Conservation (phyloP, 2,329 filamentous ascomycete species). For the Penicillium decumbens region DNA sequence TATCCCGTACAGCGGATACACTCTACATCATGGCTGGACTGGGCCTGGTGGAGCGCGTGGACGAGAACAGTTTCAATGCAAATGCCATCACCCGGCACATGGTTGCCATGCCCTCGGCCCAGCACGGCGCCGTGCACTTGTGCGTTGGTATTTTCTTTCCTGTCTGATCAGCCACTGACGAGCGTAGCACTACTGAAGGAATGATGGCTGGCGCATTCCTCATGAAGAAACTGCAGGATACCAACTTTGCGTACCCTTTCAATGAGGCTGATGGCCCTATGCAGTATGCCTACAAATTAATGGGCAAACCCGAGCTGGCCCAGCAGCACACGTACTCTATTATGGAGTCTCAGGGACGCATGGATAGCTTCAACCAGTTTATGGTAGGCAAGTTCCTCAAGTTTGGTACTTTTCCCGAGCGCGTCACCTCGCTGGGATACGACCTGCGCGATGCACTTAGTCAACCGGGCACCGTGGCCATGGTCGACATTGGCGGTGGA, state of each 20-base stretch:
- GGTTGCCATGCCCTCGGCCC: constrained; percentile 32
- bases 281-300: constrained; percentile 33
- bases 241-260: constrained; percentile 36
- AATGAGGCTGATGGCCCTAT: constrained; percentile 31
- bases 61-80: constrained; percentile 29
- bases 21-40: constrained; percentile 37
- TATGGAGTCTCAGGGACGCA: constrained; percentile 35
- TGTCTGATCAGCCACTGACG: background rate
- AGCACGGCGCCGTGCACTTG: constrained; percentile 39
- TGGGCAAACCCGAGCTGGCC: constrained; percentile 29
- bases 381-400: constrained; percentile 39
- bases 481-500: constrained; percentile 40
- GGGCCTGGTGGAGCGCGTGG: constrained; percentile 31
- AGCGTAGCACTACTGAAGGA: constrained; percentile 33
- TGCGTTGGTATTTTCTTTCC: constrained; percentile 5
- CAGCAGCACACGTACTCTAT: constrained; percentile 36
- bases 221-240: constrained; percentile 33
- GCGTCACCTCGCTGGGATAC: constrained; percentile 30
- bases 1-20: constrained; percentile 28
- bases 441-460: constrained; percentile 27
- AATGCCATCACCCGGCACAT: constrained; percentile 36
- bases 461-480: constrained; percentile 16
- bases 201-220: constrained; percentile 36
- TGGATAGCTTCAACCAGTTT: constrained; percentile 40
- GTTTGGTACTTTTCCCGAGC: constrained; percentile 32